Base-by-base conservation (phyloP, 495 filamentous ascomycete species). In the Neurospora sp. region DNA sequence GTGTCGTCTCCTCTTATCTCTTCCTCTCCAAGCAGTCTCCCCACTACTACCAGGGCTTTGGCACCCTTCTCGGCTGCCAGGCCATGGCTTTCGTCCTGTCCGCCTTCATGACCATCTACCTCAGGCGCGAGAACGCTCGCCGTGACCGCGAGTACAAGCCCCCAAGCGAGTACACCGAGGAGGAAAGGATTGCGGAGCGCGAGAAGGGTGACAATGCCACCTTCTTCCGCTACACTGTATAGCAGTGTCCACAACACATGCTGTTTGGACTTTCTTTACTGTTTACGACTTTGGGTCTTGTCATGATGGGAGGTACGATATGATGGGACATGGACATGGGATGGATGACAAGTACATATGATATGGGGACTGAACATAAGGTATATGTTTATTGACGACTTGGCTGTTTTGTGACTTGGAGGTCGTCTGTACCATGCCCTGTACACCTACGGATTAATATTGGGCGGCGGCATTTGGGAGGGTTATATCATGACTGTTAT, bases 1-100 rank as follows among this genome's bases (percentile, higher is more conserved):
- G 90, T 37, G 88, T 89, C 9, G 80, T 94, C 40, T 88, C 90
- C n/a, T 90, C 88, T 12, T 92, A 92, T 75, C 83, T 92, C 7
- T 94, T 91, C 79, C 83, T 89, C 4, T 81, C 83, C 12, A 84
- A 84, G 35, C 86, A 87, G 70, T 83, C 79, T 17, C 92, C 92
- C 1, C 80, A 86, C 12, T 94, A 85, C 79, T 86, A 84, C 71
- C 79, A 86, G 0, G 91, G 91, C 20, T 89, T 92, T 78, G 82
- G 83, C 59, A 83, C 82, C 38, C 79, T 88, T 37, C 81, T 87
- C 17, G 84, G 69, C 65, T 81, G 80, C 38, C 81, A 83, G 69
- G 69, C 73, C 40, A 85, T 86, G 84, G 82, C 82, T 14, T 83
- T 87, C 68, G 76, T 77, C 78, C 73, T 86, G 81, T 77, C 86